phyloP scores from a whole-genome alignment of 2,329 filamentous ascomycete species.

The Dactylellina haptotyla region DNA sequence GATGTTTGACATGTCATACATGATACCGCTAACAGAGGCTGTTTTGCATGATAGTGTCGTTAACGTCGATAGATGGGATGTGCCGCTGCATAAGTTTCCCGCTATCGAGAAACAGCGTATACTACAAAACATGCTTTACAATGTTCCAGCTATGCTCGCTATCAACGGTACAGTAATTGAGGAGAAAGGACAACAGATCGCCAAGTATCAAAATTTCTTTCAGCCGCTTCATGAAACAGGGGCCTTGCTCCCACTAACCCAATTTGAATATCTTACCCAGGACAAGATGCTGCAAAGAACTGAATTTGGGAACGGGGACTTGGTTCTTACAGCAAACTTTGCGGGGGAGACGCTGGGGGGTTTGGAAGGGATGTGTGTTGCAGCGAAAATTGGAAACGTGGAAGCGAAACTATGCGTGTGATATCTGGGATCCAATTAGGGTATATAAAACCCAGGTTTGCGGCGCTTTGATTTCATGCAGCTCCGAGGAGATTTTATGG shows the following conservation, averaged over 20 bases:
- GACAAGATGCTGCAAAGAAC: slow-evolving; percentile 15
- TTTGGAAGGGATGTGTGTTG: slow-evolving; percentile 10
- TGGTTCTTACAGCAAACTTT: slow-evolving; percentile 18
- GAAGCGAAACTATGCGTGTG: slow-evolving; percentile 6
- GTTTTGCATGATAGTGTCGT: slow-evolving; percentile 25
- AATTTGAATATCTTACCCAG: background rate
- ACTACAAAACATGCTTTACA: slow-evolving; percentile 20
- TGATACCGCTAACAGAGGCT: slow-evolving; percentile 9
- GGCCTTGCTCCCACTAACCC: slow-evolving; percentile 9
- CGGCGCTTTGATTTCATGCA: no score
- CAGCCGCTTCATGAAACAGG: slow-evolving; percentile 18
- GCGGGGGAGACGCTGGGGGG: background rate
- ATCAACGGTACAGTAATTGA: slow-evolving; percentile 21
- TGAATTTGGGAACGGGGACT: slow-evolving; percentile 20
- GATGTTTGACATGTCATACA: slow-evolving; percentile 18
- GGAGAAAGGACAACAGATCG: slow-evolving; percentile 24
- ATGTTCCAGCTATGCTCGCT: slow-evolving; percentile 9
- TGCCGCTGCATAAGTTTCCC: slow-evolving; percentile 26
- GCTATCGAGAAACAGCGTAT: slow-evolving; percentile 5
- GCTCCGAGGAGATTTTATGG: no score
- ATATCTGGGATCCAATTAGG: background rate
- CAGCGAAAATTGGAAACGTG: background rate
- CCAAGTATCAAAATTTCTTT: slow-evolving; percentile 20
- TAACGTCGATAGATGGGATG: slow-evolving; percentile 26
- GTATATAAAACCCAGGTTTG: no score